Conservation (phyloP, 495 filamentous ascomycete genomes). For the Tuber microsphaerosporum region DNA sequence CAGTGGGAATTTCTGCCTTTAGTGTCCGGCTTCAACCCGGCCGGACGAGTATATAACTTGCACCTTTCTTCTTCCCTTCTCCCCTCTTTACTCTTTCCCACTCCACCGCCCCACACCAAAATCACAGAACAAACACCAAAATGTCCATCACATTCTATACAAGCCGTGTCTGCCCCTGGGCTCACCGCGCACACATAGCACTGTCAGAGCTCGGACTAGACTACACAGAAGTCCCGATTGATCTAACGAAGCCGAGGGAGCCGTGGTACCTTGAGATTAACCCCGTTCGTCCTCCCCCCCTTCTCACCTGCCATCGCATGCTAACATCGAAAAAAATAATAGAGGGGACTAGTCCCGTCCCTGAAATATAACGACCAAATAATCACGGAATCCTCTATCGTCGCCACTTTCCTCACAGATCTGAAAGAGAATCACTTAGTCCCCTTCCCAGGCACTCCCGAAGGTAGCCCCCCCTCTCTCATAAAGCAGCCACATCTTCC, state of each 20-base stretch:
- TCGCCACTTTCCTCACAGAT: slow-evolving; percentile 64
- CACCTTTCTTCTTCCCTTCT: too few species aligned
- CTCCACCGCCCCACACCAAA: not conserved
- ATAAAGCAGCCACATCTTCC: not conserved
- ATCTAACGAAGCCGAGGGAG: slow-evolving; percentile 63
- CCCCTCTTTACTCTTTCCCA: not conserved
- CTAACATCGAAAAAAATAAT: slow-evolving; percentile 12
- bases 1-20: too few species aligned
- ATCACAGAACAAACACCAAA: slow-evolving; percentile 42
- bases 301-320: not conserved
- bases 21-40: too few species aligned
- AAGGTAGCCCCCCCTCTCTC: slow-evolving; percentile 41
- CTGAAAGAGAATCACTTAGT: slow-evolving; percentile 46
- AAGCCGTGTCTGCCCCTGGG: slow-evolving; percentile 70
- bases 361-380: slow-evolving; percentile 64
- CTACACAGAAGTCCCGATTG: slow-evolving; percentile 74
- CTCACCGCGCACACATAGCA: slow-evolving; percentile 72
- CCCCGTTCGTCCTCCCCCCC: slow-evolving; percentile 48
- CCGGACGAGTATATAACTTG: not conserved
- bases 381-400: slow-evolving; percentile 66
- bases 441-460: slow-evolving; percentile 46
- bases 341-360: slow-evolving; percentile 70
- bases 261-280: slow-evolving; percentile 82
- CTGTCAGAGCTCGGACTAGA: slow-evolving; percentile 64
- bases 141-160: slow-evolving; percentile 52